Evolutionary conservation across 1,139 yeast species (phyloP), one percentile per base, ranked within the genome.

Genomic region (Saccharomyces hybrid): DNA sequence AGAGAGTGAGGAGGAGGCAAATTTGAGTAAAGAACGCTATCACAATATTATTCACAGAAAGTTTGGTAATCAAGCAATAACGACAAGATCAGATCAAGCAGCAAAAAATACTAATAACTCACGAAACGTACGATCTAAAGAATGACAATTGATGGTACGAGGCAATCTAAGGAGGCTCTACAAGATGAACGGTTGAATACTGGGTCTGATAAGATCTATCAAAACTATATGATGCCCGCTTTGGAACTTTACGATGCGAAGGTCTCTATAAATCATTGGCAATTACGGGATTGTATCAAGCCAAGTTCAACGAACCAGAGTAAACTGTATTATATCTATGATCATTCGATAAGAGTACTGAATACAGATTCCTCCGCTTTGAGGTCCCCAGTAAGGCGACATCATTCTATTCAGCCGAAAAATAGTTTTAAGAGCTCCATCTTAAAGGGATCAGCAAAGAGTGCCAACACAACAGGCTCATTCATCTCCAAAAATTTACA

Each of bases 241-340:
- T 55, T 69, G 52, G 68, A 66, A 54, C 53, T 69, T 20, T 67
- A 61, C 50, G 71, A 67, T 59, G 65, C 69, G 1, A 63, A 63
- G 50, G 67, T 70, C 5, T 63, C 71, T 5, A 68, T 66, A 48
- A 82, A 84, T 59, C 97, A 90, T 73, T 90, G 97, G 96, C 97
- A 90, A 68, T 74, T 90, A 48, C 76, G 96, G 50, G 95, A 90
- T 65, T 76, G 90, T 63, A 73, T 89, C 25, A 82, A 85, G 54
- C 73, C 75, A 23, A 73, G 77, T 0, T 69, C 78, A 0, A 53
- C 54, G 8, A 63, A 68, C 30, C 71, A 73, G 23, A 71, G 73
- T 51, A 75, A 77, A 51, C 71, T 82, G 13, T 69, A 78, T 41
- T 82, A 80, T 62, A 82, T 84, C 1, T 72, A 73, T 55, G 79